Base-by-base conservation (phyloP, 176 grass and related monocot genomes). In the bread wheat (Triticum aestivum) region DNA sequence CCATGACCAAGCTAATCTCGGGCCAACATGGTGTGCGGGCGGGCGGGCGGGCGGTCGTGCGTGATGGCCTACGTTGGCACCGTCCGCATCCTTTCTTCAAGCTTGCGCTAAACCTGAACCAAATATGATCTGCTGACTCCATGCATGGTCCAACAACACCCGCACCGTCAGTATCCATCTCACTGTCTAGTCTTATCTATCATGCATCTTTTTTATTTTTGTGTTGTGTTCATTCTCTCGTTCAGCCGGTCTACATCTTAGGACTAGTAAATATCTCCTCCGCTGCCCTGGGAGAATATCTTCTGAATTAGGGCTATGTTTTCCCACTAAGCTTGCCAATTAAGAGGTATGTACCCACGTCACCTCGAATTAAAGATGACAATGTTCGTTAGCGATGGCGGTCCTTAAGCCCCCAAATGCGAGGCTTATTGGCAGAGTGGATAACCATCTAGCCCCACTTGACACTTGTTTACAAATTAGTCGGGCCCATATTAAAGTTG, bases 371-470 rank as follows among this genome's bases (percentile, higher is more conserved):
- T 42, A 65, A 83, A 83, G 41, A 83, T 86, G 52, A 56, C 61
- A 63, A 2, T 56, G 26, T 77, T 86, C 65, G 65, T 83, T 47
- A 65, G 62, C 32, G 79, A 14, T 79, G 84, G 79, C 66, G 65
- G 71, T 21, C 52, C 8, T 78, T 17, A 66, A 54, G 54, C 71
- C 0, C 30, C 70, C 41, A 63, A 11, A 63, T 47, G 10, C 44
- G 44, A 47, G 44, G 44, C 3, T 47, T 47, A 4, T 47, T 47
- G 17, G 29, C 29, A 30, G 29, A 41, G 12, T 6, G 13, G 18
- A 72, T 72, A 34, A 49, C 1, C 24, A 17, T 27, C 12, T 47
- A 17, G 5, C 42, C 15, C 23, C 38, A 45, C 33, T 4, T 26
- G 69, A 21, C 37, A 42, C 38, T 58, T 58, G 0, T 20, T 54